Base-by-base conservation (phyloP, 805 yeast species). In the Kodamaea leandrae region DNA sequence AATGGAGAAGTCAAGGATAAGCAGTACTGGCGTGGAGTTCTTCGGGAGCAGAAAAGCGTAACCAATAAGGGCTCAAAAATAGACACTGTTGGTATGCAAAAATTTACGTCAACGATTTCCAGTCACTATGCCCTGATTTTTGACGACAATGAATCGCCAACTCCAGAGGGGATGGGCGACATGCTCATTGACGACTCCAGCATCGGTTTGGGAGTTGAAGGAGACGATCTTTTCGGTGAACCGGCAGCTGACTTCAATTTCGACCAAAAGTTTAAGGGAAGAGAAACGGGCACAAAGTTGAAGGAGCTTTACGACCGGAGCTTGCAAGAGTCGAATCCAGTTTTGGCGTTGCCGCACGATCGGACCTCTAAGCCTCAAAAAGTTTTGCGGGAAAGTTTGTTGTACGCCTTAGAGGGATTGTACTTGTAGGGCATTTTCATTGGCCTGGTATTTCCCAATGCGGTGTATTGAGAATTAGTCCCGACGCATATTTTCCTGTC, bases 11-110 rank as follows among this genome's bases (percentile, higher is more conserved):
- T 35, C 4, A 49, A 43, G 4, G 58, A 53, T 24, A 58, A 51
- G 43, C 38, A 48, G 10, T 52, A 45, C 40, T 63, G 67, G 67
- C 41, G 47, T 13, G 17, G 20, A 17, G 33, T 17, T 6, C 26
- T 24, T n/a, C 3, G 27, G 12, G 25, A 13, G 10, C 14, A 8
- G 12, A 6, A 4, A 17, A 16, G 8, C 7, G 35, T 4, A n/a
- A 32, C 25, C 14, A 20, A 15, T 6, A 9, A 27, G 10, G 13
- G 5, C 10, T 10, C 13, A 13, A 30, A 6, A 12, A 30, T 17
- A 25, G 24, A 20, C 15, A 15, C 21, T 15, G 18, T 10, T 9
- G 37, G 36, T 15, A 17, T 27, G 24, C 21, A 34, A 8, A 1
- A 28, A 28, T 41, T 37, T 10, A 37, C 30, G 23, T 32, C 35